A percentile compares a stretch with the other conserved stretches of the same genome.
Evolutionary conservation across 768 basidiomycete genomes (phyloP).

Genomic region (Strobilomyces echinocephalus): DNA sequence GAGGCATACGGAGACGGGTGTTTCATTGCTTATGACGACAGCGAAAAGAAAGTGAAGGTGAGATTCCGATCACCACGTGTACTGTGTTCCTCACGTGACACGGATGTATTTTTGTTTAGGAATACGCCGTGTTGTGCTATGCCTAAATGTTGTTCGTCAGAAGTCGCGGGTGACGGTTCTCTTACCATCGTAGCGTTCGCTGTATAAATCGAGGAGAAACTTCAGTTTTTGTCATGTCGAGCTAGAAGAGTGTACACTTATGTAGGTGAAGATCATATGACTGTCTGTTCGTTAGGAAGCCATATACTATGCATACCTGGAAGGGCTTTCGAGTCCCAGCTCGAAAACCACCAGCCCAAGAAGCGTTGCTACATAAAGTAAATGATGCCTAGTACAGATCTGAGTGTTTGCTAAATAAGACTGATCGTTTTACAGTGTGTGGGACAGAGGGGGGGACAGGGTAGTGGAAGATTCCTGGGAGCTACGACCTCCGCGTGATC

Average conservation of each 20-base stretch:
- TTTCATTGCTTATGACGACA: constrained; percentile 50
- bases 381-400: background rate
- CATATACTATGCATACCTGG: background rate
- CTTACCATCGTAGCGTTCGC: background rate
- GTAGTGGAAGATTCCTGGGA: background rate
- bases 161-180: background rate
- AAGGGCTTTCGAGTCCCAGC: background rate
- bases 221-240: background rate
- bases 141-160: constrained; percentile 8
- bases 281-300: background rate
- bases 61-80: constrained; percentile 1
- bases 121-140: constrained; percentile 42
- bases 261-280: background rate
- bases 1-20: constrained; percentile 48
- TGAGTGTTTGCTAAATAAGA: background rate
- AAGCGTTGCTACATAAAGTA: background rate
- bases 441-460: background rate
- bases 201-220: constrained; percentile 9
- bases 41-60: constrained; percentile 51
- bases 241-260: no score
- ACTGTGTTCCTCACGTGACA: background rate
- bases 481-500: background rate
- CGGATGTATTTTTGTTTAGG: constrained; percentile 23
- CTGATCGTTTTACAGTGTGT: background rate
- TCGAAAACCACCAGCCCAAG: background rate